phyloP scores from a whole-genome alignment of 73 alveolate species.

The Tetrahymena thermophila region DNA sequence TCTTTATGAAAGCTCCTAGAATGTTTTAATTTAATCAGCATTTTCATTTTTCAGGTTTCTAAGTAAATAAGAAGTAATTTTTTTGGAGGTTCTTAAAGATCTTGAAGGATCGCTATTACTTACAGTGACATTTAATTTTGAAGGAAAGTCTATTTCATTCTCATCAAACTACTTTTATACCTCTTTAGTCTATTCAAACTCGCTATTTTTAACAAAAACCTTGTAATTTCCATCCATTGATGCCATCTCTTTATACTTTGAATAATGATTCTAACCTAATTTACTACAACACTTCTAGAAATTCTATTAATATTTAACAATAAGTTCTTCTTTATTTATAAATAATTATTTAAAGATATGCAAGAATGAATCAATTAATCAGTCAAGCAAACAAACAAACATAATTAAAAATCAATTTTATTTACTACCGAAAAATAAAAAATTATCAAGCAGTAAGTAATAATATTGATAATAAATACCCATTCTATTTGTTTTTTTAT shows the following conservation, averaged over 20 bases:
- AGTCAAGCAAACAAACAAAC: background rate
- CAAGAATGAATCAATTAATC: background rate
- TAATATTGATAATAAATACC: background rate
- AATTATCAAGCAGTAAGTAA: no score
- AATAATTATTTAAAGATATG: background rate
- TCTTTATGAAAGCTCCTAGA: background rate
- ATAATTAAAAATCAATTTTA: background rate
- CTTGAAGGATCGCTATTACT: background rate
- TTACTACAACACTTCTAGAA: background rate
- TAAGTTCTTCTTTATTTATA: background rate
- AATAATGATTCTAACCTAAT: background rate
- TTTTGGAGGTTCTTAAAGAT: background rate
- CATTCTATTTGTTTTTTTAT: background rate
- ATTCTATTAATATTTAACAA: background rate
- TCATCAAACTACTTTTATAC: background rate
- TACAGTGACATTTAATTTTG: background rate
- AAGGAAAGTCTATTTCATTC: background rate
- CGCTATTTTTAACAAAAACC: background rate
- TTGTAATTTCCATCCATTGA: background rate
- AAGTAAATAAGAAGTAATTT: background rate
- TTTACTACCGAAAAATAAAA: background rate
- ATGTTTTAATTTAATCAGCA: background rate
- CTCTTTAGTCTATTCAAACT: background rate
- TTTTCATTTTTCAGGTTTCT: background rate
- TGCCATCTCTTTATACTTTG: background rate